A percentile compares a stretch with the other conserved stretches of the same genome.
These are phyloP conservation scores for Echria macrotheca DNA, from an alignment of 495 filamentous ascomycete species.

Conservation along the genomic window DNA sequence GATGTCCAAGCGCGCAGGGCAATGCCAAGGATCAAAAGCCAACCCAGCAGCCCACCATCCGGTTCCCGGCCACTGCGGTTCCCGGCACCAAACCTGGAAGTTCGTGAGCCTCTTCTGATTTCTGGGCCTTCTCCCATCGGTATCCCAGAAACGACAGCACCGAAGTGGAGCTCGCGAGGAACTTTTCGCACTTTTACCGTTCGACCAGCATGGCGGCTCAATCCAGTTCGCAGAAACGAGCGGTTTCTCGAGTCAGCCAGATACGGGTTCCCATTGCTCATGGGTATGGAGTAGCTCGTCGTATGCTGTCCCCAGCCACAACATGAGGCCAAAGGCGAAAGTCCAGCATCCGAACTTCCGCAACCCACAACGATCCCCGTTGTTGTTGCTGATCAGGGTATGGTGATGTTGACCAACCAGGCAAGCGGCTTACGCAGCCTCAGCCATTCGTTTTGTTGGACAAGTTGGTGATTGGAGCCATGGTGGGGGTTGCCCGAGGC, in stretches of 20 bases:
- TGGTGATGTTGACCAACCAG: not conserved
- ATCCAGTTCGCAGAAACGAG: too few species aligned
- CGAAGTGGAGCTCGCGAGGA: too few species aligned
- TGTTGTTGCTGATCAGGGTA: not conserved
- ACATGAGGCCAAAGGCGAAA: not conserved
- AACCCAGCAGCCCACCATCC: constrained; percentile 2
- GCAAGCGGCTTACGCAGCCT: constrained; percentile 1
- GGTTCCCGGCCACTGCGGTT: not conserved
- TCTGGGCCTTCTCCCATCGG: too few species aligned
- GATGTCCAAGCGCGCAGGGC: too few species aligned
- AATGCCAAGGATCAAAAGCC: too few species aligned
- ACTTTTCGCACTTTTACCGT: too few species aligned
- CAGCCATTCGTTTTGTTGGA: not conserved
- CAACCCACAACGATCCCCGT: not conserved
- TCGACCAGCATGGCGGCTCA: too few species aligned
- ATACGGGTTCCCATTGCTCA: too few species aligned
- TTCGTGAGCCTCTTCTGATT: not conserved
- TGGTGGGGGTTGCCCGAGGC: not conserved
- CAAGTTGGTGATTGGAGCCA: not conserved
- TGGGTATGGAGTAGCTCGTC: too few species aligned
- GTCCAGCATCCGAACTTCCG: not conserved
- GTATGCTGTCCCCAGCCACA: not conserved
- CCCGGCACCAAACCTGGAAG: not conserved
- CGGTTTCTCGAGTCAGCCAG: too few species aligned
- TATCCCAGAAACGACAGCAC: too few species aligned